Conservation (phyloP, 1,139 yeast genomes). For the Sugiyamaella paludigena region DNA sequence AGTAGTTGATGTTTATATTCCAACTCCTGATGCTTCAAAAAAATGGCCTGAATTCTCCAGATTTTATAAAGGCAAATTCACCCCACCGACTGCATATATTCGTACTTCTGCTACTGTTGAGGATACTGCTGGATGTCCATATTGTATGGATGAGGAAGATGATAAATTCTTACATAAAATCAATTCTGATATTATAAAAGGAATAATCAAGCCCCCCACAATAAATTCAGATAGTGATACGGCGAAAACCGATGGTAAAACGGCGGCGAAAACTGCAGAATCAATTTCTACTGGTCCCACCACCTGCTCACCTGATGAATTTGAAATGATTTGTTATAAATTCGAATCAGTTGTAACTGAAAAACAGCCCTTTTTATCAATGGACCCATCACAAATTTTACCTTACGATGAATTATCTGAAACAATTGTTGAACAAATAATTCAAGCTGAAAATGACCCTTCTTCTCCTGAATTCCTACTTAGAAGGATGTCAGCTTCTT, state of each 20-base stretch:
- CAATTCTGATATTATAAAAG: constrained; percentile 31
- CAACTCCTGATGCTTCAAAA: constrained; percentile 93
- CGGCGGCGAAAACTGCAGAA: neutral
- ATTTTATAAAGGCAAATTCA: constrained; percentile 66
- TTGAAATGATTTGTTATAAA: constrained; percentile 72
- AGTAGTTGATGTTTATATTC: constrained; percentile 73
- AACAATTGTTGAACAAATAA: constrained; percentile 29
- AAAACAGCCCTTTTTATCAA: constrained; percentile 82
- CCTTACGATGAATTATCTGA: constrained; percentile 62
- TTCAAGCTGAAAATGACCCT: constrained; percentile 36
- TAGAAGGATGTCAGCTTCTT: constrained; percentile 14
- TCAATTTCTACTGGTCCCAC: neutral
- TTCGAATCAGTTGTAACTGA: constrained; percentile 73
- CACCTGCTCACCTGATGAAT: constrained; percentile 62
- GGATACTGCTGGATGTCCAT: constrained; percentile 82
- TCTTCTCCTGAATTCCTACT: constrained; percentile 35
- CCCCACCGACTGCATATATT: constrained; percentile 75
- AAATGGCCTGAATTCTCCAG: constrained; percentile 73
- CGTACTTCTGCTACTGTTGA: constrained; percentile 93
- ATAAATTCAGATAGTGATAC: neutral
- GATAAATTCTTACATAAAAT: constrained; percentile 56
- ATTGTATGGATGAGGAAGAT: constrained; percentile 89
- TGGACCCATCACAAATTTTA: constrained; percentile 78
- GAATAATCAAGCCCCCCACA: too few species aligned
- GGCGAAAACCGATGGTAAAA: constrained; percentile 1